phyloP scores from a whole-genome alignment of 1,284 basidiomycete genomes.

The Hortiboletus rubellus region DNA sequence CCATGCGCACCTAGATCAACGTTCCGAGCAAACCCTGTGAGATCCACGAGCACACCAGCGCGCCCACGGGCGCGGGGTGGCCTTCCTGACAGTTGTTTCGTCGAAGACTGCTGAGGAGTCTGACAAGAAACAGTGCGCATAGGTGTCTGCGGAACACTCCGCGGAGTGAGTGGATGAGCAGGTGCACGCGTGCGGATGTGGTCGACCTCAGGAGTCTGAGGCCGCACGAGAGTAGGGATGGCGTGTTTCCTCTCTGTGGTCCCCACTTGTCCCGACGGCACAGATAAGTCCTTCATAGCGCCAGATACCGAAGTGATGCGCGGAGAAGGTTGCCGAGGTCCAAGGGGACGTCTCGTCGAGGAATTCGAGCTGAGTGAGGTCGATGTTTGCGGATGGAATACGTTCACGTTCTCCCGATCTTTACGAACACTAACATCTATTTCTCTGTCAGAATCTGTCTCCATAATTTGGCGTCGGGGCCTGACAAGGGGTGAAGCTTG shows the following conservation, averaged over 20 bases:
- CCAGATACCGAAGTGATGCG: constrained; percentile 4
- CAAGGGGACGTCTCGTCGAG: constrained; percentile 23
- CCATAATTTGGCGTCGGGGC: constrained; percentile 13
- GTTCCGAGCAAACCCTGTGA: constrained; percentile 36
- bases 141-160: constrained; percentile 9
- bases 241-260: constrained; percentile 5
- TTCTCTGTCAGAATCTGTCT: constrained; percentile 1
- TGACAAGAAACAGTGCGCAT: neutral
- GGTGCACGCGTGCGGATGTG: neutral
- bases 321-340: constrained; percentile 22
- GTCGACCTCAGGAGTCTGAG: constrained; percentile 6
- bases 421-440: neutral
- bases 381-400: neutral
- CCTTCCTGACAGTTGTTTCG: constrained; percentile 31
- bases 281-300: neutral
- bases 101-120: constrained; percentile 14
- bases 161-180: neutral
- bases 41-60: constrained; percentile 28
- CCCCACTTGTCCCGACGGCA: neutral
- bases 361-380: constrained; percentile 18
- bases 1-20: constrained; percentile 36
- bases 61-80: constrained; percentile 28
- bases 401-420: neutral
- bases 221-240: neutral
- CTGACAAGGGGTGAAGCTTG: constrained; percentile 32